phyloP scores from a whole-genome alignment of 192 early-diverging fungal genomes.

The Podila minutissima region DNA sequence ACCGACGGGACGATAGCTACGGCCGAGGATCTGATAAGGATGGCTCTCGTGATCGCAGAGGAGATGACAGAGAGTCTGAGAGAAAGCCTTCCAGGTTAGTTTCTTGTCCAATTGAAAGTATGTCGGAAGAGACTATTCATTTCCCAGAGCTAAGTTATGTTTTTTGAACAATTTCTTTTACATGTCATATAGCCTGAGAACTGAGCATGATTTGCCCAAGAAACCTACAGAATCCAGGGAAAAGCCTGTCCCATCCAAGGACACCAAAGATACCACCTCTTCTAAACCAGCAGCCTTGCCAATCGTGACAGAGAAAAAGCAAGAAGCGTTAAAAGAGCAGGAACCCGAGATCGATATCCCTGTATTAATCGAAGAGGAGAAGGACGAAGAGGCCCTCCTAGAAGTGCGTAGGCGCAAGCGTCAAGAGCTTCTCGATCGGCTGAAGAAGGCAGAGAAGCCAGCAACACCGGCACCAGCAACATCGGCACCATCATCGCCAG shows the following conservation, averaged over 20 bases:
- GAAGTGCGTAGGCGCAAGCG: slow-evolving; percentile 86
- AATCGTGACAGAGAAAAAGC: slow-evolving; percentile 8
- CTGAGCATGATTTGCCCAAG: neutral
- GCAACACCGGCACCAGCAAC: slow-evolving; percentile 32
- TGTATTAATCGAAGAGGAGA: slow-evolving; percentile 64
- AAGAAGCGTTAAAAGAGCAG: slow-evolving; percentile 17
- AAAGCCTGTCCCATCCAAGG: neutral
- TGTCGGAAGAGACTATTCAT: no score
- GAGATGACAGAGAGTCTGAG: slow-evolving; percentile 5
- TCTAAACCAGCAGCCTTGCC: neutral
- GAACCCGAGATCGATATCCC: slow-evolving; percentile 32
- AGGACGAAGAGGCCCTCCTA: slow-evolving; percentile 82
- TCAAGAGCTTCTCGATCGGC: slow-evolving; percentile 77
- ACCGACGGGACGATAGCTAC: slow-evolving; percentile 23
- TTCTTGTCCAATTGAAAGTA: neutral
- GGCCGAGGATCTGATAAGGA: slow-evolving; percentile 16
- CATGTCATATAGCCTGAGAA: neutral
- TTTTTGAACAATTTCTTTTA: no score
- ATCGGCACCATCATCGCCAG: neutral
- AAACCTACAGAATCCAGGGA: neutral
- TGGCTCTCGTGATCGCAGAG: slow-evolving; percentile 4
- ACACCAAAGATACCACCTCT: neutral
- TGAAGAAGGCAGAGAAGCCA: slow-evolving; percentile 60
- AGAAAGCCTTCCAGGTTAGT: slow-evolving; percentile 20
- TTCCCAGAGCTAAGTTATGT: no score